A percentile compares a stretch with the other conserved stretches of the same genome.
Conservation (phyloP, 78 protist species). For the Dictyostelium capitatum region DNA sequence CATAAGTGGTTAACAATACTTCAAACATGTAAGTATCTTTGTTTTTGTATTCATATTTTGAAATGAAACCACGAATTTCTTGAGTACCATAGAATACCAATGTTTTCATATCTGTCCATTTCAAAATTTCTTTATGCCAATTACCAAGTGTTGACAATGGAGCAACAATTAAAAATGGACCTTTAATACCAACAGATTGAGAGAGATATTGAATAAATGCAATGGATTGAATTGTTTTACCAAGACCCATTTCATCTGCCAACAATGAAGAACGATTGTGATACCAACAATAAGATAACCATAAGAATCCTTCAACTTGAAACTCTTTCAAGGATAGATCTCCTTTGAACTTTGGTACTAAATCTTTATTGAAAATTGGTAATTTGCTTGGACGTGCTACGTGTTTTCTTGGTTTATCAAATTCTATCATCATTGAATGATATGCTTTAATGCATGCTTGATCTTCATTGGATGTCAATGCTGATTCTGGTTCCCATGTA, state of each 20-base stretch:
- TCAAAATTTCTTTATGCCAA: constrained; percentile 94
- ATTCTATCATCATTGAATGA: not conserved
- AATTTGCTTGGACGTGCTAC: constrained; percentile 30
- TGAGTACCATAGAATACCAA: constrained; percentile 90
- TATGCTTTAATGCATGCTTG: not conserved
- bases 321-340: constrained; percentile 80
- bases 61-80: constrained; percentile 77
- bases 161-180: constrained; percentile 97
- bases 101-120: constrained; percentile 85
- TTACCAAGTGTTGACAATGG: constrained; percentile 95
- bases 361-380: constrained; percentile 19
- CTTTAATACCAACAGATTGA: constrained; percentile 79
- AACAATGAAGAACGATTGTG: constrained; percentile 92
- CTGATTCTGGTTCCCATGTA: constrained; percentile 85
- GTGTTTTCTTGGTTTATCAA: constrained; percentile 14
- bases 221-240: constrained; percentile 97
- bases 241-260: constrained; percentile 96
- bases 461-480: constrained; percentile 5
- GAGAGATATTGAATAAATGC: constrained; percentile 87
- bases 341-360: constrained; percentile 53
- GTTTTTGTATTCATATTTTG: constrained; percentile 79
- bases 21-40: constrained; percentile 78
- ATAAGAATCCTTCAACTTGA: constrained; percentile 93
- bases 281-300: constrained; percentile 84
- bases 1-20: constrained; percentile 95